Conservation (phyloP, 257 asterid genomes). For the Solanum commersonii region DNA sequence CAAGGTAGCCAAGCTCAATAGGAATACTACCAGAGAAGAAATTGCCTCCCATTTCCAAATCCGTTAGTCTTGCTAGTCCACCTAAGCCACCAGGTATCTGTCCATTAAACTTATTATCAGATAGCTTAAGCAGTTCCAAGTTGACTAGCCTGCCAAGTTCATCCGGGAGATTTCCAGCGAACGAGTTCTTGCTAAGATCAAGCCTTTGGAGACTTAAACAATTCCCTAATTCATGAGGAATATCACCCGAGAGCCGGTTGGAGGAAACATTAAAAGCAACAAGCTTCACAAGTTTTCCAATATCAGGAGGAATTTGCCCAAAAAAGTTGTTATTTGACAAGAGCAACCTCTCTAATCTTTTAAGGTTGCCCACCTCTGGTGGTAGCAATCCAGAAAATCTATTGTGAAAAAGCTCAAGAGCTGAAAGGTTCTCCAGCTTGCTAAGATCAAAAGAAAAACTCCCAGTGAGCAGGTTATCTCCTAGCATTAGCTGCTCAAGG, state of each 20-base stretch:
- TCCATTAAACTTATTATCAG: slow-evolving; percentile 59
- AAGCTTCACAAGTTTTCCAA: slow-evolving; percentile 66
- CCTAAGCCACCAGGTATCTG: slow-evolving; percentile 59
- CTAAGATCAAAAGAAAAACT: slow-evolving; percentile 56
- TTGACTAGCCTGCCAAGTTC: slow-evolving; percentile 61
- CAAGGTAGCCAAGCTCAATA: slow-evolving; percentile 57
- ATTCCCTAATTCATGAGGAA: slow-evolving; percentile 64
- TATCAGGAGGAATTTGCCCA: slow-evolving; percentile 67
- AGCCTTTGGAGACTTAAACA: slow-evolving; percentile 75
- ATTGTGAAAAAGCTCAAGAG: slow-evolving; percentile 65
- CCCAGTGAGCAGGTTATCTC: slow-evolving; percentile 74
- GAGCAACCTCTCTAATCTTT: slow-evolving; percentile 60
- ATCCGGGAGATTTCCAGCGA: slow-evolving; percentile 47
- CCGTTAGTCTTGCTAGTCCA: slow-evolving; percentile 52
- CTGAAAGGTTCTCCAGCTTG: slow-evolving; percentile 62
- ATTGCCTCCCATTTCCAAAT: slow-evolving; percentile 81
- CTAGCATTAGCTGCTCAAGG: slow-evolving; percentile 69
- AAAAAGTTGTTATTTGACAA: slow-evolving; percentile 53
- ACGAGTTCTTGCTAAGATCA: slow-evolving; percentile 66
- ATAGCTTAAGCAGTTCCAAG: slow-evolving; percentile 60
- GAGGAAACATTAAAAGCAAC: slow-evolving; percentile 72
- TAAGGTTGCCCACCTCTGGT: slow-evolving; percentile 46
- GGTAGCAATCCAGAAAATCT: slow-evolving; percentile 67
- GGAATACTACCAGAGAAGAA: slow-evolving; percentile 59
- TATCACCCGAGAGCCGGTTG: slow-evolving; percentile 44